Evolutionary conservation across 129 eudicot species (phyloP).

Genomic region (Flaveria brownii): DNA sequence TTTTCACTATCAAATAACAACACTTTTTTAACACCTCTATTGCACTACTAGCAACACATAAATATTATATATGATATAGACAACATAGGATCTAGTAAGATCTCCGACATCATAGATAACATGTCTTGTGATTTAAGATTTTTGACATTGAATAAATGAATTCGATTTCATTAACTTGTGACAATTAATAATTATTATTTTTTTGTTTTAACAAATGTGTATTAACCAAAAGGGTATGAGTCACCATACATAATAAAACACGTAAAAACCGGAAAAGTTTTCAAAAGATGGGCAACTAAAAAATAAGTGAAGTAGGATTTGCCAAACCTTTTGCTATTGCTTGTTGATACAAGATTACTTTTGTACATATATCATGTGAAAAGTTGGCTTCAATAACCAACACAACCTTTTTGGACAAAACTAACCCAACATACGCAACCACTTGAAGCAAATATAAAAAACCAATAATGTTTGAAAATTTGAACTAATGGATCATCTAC

Average conservation of each 20-base stretch:
- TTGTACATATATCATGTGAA: constrained; percentile 33
- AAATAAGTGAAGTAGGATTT: constrained; percentile 41
- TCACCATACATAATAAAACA: constrained; percentile 41
- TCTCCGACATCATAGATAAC: background rate
- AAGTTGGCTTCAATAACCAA: constrained; percentile 37
- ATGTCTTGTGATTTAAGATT: background rate
- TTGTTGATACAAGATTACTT: constrained; percentile 37
- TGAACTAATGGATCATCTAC: background rate
- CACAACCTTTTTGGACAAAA: constrained; percentile 27
- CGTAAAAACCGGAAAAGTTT: constrained; percentile 43
- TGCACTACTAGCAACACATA: too few relatives aligned
- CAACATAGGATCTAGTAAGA: background rate
- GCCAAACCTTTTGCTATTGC: constrained; percentile 45
- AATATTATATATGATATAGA: background rate
- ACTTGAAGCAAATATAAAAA: background rate
- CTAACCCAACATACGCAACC: constrained; percentile 8
- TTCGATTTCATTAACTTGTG: background rate
- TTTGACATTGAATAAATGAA: background rate
- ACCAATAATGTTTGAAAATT: background rate
- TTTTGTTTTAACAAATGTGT: background rate
- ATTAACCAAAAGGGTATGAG: constrained; percentile 34
- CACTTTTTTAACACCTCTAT: too few relatives aligned
- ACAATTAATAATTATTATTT: background rate
- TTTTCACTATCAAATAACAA: too few relatives aligned
- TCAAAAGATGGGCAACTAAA: constrained; percentile 46